Evolutionary conservation across 257 asterid species (phyloP), one percentile per base, ranked within the genome.

Genomic region (Fraxinus quadrangulata): DNA sequence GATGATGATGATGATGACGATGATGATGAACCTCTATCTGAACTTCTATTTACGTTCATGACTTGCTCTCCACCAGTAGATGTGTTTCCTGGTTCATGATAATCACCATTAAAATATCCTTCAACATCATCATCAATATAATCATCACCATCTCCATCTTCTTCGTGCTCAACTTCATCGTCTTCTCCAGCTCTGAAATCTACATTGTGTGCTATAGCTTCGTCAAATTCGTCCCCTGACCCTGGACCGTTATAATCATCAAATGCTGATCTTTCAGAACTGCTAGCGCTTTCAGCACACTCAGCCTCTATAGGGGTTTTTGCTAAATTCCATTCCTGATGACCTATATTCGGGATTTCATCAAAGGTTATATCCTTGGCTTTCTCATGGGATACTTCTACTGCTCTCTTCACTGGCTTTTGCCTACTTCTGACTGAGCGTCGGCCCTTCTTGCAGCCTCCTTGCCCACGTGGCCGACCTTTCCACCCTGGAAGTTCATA

Each of bases 221-320:
- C 88, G 9, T 79, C 87, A n/a, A 82, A 89, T 70, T 86, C 89
- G 66, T 84, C 88, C 1, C 69, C 81, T 0, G 84, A 71, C 63
- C 83, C 84, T 69, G 81, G 90, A 72, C 84, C 81, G 39, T 82
- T 81, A 34, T 83, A 85, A 30, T 86, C 82, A 54, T 85, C 90
- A 13, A 70, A 83, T 26, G 84, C 91, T 1, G 91, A 90, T 69
- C 82, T 82, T 71, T 71, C 93, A 5, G 97, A 87, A 77, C 93
- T 85, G 85, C 90, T 85, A 40, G 28, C 78, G 36, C 81, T 86
- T 67, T 77, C 89, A 26, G 79, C 88, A 67, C 56, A 89, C 79
- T 74, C 87, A 24, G 24, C 80, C 73, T 78, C 84, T 23, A 79
- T 66, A 13, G 84, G 87, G 5, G 81, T 81, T 70, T 81, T 85